Conservation (phyloP, 1,284 basidiomycete genomes). For the Limonomyces culmigenus region DNA sequence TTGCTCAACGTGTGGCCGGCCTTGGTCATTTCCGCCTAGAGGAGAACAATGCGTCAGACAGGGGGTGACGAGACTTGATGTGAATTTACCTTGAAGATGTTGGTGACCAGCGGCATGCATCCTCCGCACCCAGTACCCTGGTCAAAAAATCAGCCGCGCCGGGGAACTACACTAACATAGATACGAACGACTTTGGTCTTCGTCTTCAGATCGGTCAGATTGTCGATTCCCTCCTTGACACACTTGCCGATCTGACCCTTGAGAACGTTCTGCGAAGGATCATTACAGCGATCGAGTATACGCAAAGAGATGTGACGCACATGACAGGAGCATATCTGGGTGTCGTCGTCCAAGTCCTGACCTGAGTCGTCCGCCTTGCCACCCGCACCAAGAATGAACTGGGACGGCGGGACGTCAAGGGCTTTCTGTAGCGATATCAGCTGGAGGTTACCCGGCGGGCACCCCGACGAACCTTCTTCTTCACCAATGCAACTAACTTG, state of each 20-base stretch:
- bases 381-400: constrained; percentile 53
- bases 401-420: constrained; percentile 45
- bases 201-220: constrained; percentile 40
- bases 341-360: constrained; percentile 53
- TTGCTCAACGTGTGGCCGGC: constrained; percentile 45
- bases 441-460: too few species aligned
- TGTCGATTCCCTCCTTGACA: constrained; percentile 33
- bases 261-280: constrained; percentile 33
- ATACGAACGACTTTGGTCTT: constrained; percentile 60
- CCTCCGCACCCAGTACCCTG: constrained; percentile 67
- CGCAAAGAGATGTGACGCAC: constrained; percentile 9
- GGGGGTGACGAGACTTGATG: too few species aligned
- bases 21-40: constrained; percentile 55
- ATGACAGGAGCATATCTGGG: constrained; percentile 57
- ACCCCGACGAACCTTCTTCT: too few species aligned
- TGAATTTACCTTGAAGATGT: constrained; percentile 36
- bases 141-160: too few species aligned
- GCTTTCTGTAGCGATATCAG: constrained; percentile 26
- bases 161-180: too few species aligned
- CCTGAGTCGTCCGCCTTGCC: constrained; percentile 38
- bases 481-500: constrained; percentile 54
- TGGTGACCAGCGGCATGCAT: constrained; percentile 33
- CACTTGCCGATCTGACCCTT: constrained; percentile 43
- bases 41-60: neutral
- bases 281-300: constrained; percentile 2